Evolutionary conservation across 2,329 filamentous ascomycete species (phyloP).

Genomic region (Diaporthe citrichinensis): DNA sequence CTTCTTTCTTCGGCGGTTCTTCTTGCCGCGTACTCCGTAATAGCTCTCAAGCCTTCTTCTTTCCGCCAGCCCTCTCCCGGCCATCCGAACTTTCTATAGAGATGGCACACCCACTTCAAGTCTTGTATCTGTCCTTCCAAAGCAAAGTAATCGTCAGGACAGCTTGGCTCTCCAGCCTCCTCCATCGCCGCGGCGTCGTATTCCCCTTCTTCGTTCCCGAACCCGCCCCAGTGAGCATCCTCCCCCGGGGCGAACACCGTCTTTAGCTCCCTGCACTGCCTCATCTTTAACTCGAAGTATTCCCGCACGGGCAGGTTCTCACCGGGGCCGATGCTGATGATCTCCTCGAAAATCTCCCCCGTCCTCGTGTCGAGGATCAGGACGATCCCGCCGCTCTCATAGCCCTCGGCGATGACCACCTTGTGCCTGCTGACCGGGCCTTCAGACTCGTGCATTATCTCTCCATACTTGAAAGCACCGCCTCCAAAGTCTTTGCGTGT

Average conservation of each 20-base stretch:
- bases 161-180: neutral
- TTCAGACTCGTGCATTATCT: neutral
- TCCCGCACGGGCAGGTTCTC: neutral
- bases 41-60: neutral
- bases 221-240: neutral
- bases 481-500: neutral
- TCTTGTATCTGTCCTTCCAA: neutral
- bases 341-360: neutral
- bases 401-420: neutral
- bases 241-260: neutral
- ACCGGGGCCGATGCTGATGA: rapidly evolving
- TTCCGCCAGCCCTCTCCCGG: neutral
- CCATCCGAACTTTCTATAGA: neutral
- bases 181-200: neutral
- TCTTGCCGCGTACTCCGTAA: neutral
- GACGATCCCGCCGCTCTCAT: neutral
- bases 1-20: neutral
- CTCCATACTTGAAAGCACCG: neutral
- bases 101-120: neutral
- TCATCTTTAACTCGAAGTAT: neutral
- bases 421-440: neutral
- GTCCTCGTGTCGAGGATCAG: neutral
- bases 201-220: rapidly evolving
- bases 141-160: neutral
- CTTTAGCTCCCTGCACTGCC: neutral